phyloP scores from a whole-genome alignment of 306 rosid genomes.

The Cicer chorassanicum region DNA sequence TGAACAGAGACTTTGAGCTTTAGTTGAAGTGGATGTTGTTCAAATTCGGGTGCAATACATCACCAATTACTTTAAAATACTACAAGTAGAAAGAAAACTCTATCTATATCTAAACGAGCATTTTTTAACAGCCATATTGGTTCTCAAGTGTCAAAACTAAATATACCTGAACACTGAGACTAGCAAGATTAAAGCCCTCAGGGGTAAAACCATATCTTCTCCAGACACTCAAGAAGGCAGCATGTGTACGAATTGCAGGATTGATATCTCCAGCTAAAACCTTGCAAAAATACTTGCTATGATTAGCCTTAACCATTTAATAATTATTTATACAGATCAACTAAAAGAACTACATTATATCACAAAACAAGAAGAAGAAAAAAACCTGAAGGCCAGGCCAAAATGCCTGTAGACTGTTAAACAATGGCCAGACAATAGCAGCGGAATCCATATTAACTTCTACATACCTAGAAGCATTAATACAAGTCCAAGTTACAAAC shows the following conservation, averaged over 20 bases:
- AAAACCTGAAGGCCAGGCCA: slow-evolving; percentile 99
- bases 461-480: slow-evolving; percentile 73
- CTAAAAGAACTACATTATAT: slow-evolving; percentile 26
- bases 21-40: slow-evolving; percentile 22
- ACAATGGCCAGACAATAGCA: slow-evolving; percentile 94
- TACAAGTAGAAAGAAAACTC: slow-evolving; percentile 28
- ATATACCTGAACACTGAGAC: slow-evolving; percentile 90
- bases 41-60: slow-evolving; percentile 18
- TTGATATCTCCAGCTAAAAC: slow-evolving; percentile 94
- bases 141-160: slow-evolving; percentile 37
- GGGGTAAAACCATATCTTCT: slow-evolving; percentile 97
- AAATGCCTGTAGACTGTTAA: slow-evolving; percentile 97
- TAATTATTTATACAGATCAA: slow-evolving; percentile 38
- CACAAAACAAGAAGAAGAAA: slow-evolving; percentile 26
- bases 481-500: slow-evolving; percentile 40
- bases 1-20: slow-evolving; percentile 31
- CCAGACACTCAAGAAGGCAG: slow-evolving; percentile 97
- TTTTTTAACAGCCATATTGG: slow-evolving; percentile 28
- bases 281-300: slow-evolving; percentile 57
- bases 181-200: slow-evolving; percentile 96
- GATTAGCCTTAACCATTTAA: slow-evolving; percentile 39
- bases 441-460: slow-evolving; percentile 99
- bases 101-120: slow-evolving; percentile 13
- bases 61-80: slow-evolving; percentile 30
- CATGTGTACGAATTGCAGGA: slow-evolving; percentile 95